phyloP scores from a whole-genome alignment of 1,284 basidiomycete species.

The Taiwanofungus camphoratus region DNA sequence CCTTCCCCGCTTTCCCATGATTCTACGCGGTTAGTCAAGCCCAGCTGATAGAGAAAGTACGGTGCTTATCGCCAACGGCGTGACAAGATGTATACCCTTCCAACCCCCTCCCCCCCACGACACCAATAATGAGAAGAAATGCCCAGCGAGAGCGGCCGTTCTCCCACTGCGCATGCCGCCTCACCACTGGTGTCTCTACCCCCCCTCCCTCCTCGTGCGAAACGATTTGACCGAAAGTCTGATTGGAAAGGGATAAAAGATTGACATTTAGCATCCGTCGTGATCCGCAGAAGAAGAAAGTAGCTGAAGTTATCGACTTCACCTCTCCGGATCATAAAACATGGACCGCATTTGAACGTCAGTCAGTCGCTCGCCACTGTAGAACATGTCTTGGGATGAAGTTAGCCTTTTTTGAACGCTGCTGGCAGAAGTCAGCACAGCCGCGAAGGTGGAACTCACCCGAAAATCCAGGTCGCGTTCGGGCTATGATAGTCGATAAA shows the following conservation, averaged over 20 bases:
- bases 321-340: background rate
- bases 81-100: too few relatives aligned
- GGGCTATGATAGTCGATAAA: background rate
- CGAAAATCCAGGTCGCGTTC: background rate
- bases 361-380: background rate
- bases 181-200: background rate
- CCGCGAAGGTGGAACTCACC: constrained; percentile 3
- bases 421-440: background rate
- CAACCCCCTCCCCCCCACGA: too few relatives aligned
- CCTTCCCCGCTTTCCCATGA: too few relatives aligned
- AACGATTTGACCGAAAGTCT: background rate
- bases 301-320: background rate
- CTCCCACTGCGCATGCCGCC: constrained; percentile 1
- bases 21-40: too few relatives aligned
- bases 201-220: background rate
- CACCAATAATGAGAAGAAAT: constrained; percentile 1
- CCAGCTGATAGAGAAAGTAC: too few relatives aligned
- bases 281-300: background rate
- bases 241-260: background rate
- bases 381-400: background rate
- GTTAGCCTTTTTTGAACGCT: background rate
- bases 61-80: too few relatives aligned
- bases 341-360: background rate
- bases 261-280: background rate
- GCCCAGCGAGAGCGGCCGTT: constrained; percentile 2